These are phyloP conservation scores for Sporothrix mexicana DNA, from an alignment of 2,329 filamentous ascomycete species.

Conservation along the genomic window DNA sequence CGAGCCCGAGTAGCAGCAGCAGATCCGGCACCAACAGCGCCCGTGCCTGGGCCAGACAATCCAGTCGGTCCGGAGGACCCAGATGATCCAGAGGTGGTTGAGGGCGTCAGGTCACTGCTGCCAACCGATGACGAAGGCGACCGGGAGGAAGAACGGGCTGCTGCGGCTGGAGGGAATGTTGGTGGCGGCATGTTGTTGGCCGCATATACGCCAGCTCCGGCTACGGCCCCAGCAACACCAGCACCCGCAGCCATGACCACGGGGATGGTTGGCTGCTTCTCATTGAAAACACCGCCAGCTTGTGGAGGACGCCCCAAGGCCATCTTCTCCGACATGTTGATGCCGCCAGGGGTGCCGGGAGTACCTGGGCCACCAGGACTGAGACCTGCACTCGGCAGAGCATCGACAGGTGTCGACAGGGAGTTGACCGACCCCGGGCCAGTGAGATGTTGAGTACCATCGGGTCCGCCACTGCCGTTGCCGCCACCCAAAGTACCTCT, in stretches of 20 bases:
- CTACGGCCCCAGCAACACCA: neutral
- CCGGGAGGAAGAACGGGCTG: neutral
- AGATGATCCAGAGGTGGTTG: neutral
- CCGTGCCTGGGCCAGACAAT: neutral
- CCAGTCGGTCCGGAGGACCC: neutral
- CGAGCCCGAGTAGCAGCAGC: neutral
- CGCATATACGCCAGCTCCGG: neutral
- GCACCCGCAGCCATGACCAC: conserved; percentile 9
- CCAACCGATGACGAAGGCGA: conserved; percentile 11
- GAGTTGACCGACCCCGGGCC: conserved; percentile 14
- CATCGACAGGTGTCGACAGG: conserved; percentile 47
- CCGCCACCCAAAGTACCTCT: neutral
- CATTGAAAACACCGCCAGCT: neutral
- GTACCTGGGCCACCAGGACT: conserved; percentile 55
- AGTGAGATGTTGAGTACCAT: neutral
- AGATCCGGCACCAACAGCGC: too few relatives aligned
- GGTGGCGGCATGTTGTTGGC: neutral
- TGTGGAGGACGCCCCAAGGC: conserved; percentile 3
- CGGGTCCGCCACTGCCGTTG: neutral
- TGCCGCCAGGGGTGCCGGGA: too few relatives aligned
- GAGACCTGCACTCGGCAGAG: conserved; percentile 40
- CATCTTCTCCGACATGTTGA: neutral
- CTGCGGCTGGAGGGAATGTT: neutral
- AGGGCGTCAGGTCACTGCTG: neutral
- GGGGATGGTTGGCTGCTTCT: neutral